Base-by-base conservation (phyloP, 2,329 filamentous ascomycete species). In the Hypomyces rosellus region DNA sequence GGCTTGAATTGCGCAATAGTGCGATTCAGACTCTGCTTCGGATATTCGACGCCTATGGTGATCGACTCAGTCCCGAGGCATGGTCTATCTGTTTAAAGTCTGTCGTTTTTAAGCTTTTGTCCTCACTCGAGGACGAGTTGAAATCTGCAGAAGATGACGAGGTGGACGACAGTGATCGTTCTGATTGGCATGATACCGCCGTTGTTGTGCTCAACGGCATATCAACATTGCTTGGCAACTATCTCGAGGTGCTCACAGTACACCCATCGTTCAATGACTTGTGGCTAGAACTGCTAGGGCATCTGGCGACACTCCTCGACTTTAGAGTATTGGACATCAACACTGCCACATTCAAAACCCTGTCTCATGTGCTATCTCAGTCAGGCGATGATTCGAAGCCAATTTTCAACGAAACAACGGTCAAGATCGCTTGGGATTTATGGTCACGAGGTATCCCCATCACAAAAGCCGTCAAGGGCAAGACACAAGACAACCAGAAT, bases 31-130 rank as follows among this genome's bases (percentile, higher is more conserved):
- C 92, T 0, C 73, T 97, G 3, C 77, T 96, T 50, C 82, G 90
- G 42, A 96, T 97, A 16, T 90, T 97, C 55, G 90, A 96, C 64
- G 90, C 89, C 1, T 95, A 95, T 55, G 89, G 89, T 11, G 86
- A 91, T 57, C 85, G 86, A 48, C 74, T 96, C 4, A 84, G 80
- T 38, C 77, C 88, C 0, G 81, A 86, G 61, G 85, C 88, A 1
- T 97, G 90, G 91, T 84, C 85, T 44, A 77, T 92, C 25, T 93
- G 90, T 59, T 79, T 96, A 49, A 84, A 87, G 53, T 82, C 81
- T 6, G 86, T 96, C 6, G 76, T 96, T 2, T 91, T 96, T 67
- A 82, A 81, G 52, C 82, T 96, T 57, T 69, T 95, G 3, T 77
- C 83, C 4, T 84, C 82, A 0, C 84, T 91, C n/a, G 80, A 85